Evolutionary conservation across 192 early-diverging fungal species (phyloP).

Genomic region (Coemansia sp.): DNA sequence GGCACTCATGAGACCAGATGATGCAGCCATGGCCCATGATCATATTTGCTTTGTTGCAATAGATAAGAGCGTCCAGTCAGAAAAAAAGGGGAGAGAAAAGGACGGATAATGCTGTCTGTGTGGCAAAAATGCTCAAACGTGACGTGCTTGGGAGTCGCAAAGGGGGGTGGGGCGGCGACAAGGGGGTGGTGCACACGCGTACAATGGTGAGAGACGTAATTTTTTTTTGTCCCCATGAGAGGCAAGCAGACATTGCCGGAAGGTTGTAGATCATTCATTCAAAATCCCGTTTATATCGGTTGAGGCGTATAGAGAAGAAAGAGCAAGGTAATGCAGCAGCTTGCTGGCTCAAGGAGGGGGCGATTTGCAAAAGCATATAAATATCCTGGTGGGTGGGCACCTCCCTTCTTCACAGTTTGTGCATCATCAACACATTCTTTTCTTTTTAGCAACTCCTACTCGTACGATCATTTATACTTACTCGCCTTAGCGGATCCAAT

Average conservation of each 20-base stretch:
- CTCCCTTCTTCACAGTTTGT: neutral
- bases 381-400: neutral
- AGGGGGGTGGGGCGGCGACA: neutral
- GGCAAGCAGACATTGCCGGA: constrained; percentile 3
- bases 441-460: neutral
- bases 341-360: neutral
- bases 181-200: neutral
- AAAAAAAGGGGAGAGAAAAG: neutral
- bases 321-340: neutral
- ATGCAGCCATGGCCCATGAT: constrained; percentile 10
- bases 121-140: neutral
- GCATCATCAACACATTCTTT: neutral
- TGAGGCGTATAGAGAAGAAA: neutral
- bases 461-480: neutral
- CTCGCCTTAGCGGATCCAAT: neutral
- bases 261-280: constrained; percentile 1
- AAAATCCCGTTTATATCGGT: constrained; percentile 2
- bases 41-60: neutral
- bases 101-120: neutral
- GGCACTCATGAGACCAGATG: constrained; percentile 1
- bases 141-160: constrained; percentile 6
- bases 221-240: neutral
- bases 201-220: constrained; percentile 1
- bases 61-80: neutral
- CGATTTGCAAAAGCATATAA: constrained; percentile 4